These are phyloP conservation scores for Aspergillus cavernicola DNA, from an alignment of 495 filamentous ascomycete species.

Conservation along the genomic window DNA sequence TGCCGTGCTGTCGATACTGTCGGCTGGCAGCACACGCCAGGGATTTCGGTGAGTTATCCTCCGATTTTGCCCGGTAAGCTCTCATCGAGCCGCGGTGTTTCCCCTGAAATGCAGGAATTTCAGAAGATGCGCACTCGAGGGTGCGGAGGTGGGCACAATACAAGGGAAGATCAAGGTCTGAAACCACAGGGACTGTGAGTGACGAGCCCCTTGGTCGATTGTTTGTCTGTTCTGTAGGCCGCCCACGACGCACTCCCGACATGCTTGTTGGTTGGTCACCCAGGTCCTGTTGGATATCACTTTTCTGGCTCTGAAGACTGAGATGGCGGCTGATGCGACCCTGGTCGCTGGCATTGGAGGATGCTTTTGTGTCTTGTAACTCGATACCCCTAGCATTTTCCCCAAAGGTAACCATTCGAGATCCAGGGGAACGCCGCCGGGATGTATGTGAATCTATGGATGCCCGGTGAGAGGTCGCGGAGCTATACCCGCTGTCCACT, in stretches of 20 bases:
- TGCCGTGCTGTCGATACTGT: background rate
- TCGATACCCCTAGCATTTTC: constrained; percentile 12
- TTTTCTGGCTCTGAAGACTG: constrained; percentile 19
- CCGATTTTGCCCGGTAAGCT: background rate
- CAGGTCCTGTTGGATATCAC: background rate
- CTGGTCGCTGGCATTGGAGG: background rate
- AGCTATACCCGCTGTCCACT: constrained; percentile 44
- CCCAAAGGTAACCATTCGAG: constrained; percentile 12
- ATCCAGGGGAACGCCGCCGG: background rate
- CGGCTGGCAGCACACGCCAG: background rate
- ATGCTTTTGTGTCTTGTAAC: background rate
- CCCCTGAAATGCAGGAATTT: background rate
- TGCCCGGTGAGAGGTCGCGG: constrained; percentile 28
- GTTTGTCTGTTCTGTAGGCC: background rate
- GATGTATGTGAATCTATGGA: constrained; percentile 32
- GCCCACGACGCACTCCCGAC: constrained; percentile 16
- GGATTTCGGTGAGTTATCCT: background rate
- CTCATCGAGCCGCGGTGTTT: background rate
- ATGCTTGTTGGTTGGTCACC: constrained; percentile 5
- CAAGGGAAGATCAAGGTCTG: constrained; percentile 4
- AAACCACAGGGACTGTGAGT: background rate
- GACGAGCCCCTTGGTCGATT: constrained; percentile 13
- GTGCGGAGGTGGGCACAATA: constrained; percentile 17
- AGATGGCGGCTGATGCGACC: constrained; percentile 19
- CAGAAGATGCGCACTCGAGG: background rate